Evolutionary conservation across 2,329 filamentous ascomycete species (phyloP), one percentile per base, ranked within the genome.

Genomic region (Sclerotinia spermophila): DNA sequence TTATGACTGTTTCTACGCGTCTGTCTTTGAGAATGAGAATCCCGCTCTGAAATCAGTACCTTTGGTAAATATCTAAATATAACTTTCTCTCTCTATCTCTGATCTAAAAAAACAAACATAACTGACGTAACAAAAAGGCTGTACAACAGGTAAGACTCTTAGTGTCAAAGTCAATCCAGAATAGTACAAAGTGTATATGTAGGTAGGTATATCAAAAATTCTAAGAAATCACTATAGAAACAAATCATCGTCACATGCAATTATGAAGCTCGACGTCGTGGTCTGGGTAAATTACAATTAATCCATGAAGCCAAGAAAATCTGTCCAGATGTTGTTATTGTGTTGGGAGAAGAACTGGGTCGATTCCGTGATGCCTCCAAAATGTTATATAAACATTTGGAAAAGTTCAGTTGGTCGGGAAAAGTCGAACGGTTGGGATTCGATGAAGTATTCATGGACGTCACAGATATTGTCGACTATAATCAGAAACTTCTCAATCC

Each of bases 1-100:
- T 80, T 92, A 94, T 79, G 92, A 95, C 82, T 97, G 93, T 83
- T 98, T 98, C 84, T 98, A 98, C 80, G 94, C 94, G 33, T 93
- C 93, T 65, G 94, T 79, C 13, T 90, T 96, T 75, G 94, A 97
- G 81, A 90, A 90, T 74, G 90, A 92, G 78, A 89, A 92, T 74
- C 93, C 94, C 0, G 83, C 85, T 3, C 83, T 97, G 71, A 93
- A 89, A 78, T 84, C 86, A 1, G 82, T 91, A 27, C 93, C 94
- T 10, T 83, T 98, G 45, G 94, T 93, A 48, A 89, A 97, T 71
- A 53, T 30, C 6, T 8, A 17, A n/a, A 53, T 92, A 93, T 35
- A 53, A 64, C 38, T 24, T 33, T 5, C 21, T 21, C 44, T 51
- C 58, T 51, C 11, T 2, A 53, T 35, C 56, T 59, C 44, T 2